These are phyloP conservation scores for Ophiocordyceps sinensis DNA, from an alignment of 2,329 filamentous ascomycete species.

Conservation along the genomic window DNA sequence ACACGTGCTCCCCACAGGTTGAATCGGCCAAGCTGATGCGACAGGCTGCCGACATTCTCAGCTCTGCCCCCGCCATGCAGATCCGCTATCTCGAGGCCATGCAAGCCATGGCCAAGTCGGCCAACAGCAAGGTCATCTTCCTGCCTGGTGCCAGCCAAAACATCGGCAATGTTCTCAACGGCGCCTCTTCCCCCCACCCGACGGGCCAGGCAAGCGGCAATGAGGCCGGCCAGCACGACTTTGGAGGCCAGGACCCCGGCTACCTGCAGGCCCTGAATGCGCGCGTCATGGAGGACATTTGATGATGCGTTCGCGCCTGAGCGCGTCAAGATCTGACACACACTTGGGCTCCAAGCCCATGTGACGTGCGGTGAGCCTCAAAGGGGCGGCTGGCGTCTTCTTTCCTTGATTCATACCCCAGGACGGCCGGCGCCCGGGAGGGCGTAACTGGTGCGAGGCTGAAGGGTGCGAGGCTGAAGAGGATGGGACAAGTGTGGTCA, in stretches of 20 bases:
- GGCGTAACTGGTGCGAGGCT: no score
- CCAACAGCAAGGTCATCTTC: conserved; percentile 82
- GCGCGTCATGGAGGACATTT: conserved; percentile 76
- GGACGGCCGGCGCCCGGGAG: no score
- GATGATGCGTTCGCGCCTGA: conserved; percentile 12
- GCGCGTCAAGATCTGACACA: neutral
- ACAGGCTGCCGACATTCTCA: conserved; percentile 86
- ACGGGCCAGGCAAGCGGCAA: conserved; percentile 32
- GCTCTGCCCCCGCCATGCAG: conserved; percentile 90
- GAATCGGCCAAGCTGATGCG: conserved; percentile 90
- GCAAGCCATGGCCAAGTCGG: conserved; percentile 94
- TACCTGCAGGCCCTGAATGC: conserved; percentile 75
- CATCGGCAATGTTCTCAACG: conserved; percentile 29
- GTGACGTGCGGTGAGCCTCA: no score
- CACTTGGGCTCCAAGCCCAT: no score
- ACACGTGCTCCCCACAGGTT: conserved; percentile 33
- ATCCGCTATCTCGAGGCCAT: conserved; percentile 96
- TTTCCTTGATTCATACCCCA: neutral
- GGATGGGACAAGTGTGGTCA: neutral
- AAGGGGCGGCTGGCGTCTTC: neutral
- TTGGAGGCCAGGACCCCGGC: conserved; percentile 32
- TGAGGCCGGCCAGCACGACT: neutral
- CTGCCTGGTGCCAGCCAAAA: conserved; percentile 49
- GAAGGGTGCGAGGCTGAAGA: no score
- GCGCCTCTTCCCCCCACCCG: conserved; percentile 24